phyloP scores from a whole-genome alignment of 2,329 filamentous ascomycete genomes.

The Colletotrichum brevisporum region DNA sequence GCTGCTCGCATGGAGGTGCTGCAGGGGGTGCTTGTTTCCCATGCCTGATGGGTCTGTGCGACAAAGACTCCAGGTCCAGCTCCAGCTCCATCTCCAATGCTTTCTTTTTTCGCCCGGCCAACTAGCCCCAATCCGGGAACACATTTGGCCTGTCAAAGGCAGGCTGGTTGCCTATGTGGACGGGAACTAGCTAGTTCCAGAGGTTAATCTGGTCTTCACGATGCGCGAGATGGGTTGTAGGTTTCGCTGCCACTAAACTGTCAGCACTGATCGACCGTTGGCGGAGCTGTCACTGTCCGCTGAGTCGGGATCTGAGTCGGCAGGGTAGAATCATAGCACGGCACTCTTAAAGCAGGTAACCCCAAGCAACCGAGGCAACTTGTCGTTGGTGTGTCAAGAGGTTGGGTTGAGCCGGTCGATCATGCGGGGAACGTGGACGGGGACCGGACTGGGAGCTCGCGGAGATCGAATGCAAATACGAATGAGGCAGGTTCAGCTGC shows the following conservation, averaged over 20 bases:
- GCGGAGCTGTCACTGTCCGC: conserved; percentile 4
- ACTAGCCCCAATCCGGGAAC: conserved; percentile 29
- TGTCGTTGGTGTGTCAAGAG: neutral
- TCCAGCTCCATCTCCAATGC: neutral
- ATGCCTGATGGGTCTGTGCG: conserved; percentile 37
- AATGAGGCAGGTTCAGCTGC: conserved; percentile 3
- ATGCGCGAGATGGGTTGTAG: neutral
- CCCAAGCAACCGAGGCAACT: neutral
- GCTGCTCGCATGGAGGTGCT: conserved; percentile 31
- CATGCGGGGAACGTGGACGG: conserved; percentile 23
- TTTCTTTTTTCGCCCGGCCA: conserved; percentile 6
- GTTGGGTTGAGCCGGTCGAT: conserved; percentile 19
- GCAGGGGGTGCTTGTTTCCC: conserved; percentile 35
- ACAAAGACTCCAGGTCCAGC: conserved; percentile 13
- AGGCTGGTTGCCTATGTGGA: neutral
- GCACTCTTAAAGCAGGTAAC: conserved; percentile 34
- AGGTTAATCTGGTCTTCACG: neutral
- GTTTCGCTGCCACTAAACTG: neutral
- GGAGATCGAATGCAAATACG: conserved; percentile 13
- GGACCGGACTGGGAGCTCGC: neutral
- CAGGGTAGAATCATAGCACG: conserved; percentile 17
- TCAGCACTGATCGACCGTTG: neutral
- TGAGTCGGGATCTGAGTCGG: conserved; percentile 1
- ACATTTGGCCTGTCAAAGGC: conserved; percentile 6
- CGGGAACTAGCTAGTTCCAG: neutral